Percentiles rank a stretch among this genome's conserved stretches.
phyloP scores from a whole-genome alignment of 768 basidiomycete genomes.

The Boletus edulis region DNA sequence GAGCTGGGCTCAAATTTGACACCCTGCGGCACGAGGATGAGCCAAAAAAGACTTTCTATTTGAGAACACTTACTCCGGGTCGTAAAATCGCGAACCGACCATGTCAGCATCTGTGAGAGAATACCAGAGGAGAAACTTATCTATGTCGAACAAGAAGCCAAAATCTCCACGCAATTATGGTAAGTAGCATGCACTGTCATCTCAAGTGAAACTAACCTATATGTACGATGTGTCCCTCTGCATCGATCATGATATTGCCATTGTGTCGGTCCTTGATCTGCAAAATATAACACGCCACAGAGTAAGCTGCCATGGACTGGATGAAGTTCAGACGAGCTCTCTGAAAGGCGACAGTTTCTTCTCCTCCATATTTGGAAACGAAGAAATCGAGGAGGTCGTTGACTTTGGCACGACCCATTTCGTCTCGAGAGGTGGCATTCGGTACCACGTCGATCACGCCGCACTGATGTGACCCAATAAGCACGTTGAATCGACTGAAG shows the following conservation, averaged over 20 bases:
- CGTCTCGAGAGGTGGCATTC: constrained; percentile 95
- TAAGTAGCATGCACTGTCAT: constrained; percentile 5
- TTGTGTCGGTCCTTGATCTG: constrained; percentile 99
- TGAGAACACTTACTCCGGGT: constrained; percentile 51
- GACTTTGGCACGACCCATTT: constrained; percentile 98
- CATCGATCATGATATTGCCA: constrained; percentile 99
- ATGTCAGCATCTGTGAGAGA: constrained; percentile 26
- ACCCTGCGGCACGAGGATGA: constrained; percentile 51
- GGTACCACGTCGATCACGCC: constrained; percentile 99
- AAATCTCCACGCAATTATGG: constrained; percentile 58
- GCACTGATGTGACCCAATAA: constrained; percentile 55
- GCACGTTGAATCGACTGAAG: background rate
- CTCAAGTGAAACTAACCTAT: constrained; percentile 59
- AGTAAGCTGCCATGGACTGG: constrained; percentile 99
- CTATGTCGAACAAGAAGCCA: constrained; percentile 97
- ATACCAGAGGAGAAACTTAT: constrained; percentile 54
- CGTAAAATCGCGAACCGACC: constrained; percentile 35
- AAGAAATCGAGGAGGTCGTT: constrained; percentile 96
- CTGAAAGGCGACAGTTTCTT: constrained; percentile 89
- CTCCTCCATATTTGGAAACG: constrained; percentile 86
- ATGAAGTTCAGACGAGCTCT: constrained; percentile 93
- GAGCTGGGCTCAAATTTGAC: constrained; percentile 98
- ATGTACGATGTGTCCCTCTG: constrained; percentile 94
- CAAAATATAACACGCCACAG: constrained; percentile 94
- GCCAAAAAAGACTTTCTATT: background rate